Base-by-base conservation (phyloP, 2,329 filamentous ascomycete genomes). In the Coniochaeta sp. region DNA sequence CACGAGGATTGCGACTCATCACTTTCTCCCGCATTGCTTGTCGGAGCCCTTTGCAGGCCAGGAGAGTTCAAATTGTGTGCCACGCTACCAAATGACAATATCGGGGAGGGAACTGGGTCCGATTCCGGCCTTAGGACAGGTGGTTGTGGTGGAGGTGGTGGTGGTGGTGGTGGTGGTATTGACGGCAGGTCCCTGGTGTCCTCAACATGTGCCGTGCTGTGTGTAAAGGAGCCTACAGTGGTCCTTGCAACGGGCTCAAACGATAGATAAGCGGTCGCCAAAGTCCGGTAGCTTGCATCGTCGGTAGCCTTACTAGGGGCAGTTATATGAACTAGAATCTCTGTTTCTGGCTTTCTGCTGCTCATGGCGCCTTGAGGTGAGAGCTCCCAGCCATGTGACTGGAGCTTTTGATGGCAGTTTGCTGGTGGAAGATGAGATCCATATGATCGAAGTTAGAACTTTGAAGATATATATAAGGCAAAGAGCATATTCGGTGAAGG, bases 241-340 rank as follows among this genome's bases (percentile, higher is more conserved):
- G 63, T 66, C 22, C 62, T 62, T 14, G 59, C 57, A 6, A 63
- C 63, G 11, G 77, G 73, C 43, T 73, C 64, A 60, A 83, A 86
- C 44, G 74, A 68, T n/a, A 81, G 69, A 63, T 85, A 85, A 2
- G 80, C 78, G 24, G 73, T 66, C 5, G 81, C 81, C 24, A 84
- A 71, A n/a, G 72, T 69, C 36, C 81, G 73, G 63, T 84, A 85
- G 16, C 66, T 65, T 19, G 66, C 70, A 70, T 86, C 82, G 64
- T 84, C 79, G 12, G 67, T 65, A 24, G 74, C 71, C 43, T 69
- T 76, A 65, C 79, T 78, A 7, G 81, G 79, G 33, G 82, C 83
- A 12, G 78, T 70, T 60, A 83, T 76, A 67, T 86, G 83, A 58
- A 84, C 77, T 52, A 86, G 74, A 52, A 85, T 81, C 70, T 86